Base-by-base conservation (phyloP, 2,329 filamentous ascomycete species). In the Cladosporium sp. region DNA sequence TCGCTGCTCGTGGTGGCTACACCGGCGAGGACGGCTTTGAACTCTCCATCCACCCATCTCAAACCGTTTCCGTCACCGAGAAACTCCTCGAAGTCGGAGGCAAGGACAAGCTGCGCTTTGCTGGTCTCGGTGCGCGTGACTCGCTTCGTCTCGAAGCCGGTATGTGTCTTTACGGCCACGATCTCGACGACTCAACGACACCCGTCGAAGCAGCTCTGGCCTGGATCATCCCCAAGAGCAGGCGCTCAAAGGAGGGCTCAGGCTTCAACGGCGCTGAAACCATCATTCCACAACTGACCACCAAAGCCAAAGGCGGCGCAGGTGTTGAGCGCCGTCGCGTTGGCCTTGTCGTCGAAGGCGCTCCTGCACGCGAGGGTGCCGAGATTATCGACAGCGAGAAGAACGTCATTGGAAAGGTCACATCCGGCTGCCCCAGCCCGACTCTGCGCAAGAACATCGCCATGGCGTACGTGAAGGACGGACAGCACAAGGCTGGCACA, bases 91-190 rank as follows among this genome's bases (percentile, higher is more conserved):
- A 84, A 48, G 81, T 85, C 34, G 82, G 83, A 0, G 79, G 82
- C 51, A 75, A 72, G 49, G 89, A 89, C 28, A 86, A 88, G 13
- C 82, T 97, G 18, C 89, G 90, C 74, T 86, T 97, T 54, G 93
- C 94, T 1, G 95, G 95, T 3, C 86, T 99, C 0, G 95, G 93
- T 11, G 92, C 95, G 2, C 88, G 95, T 69, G 95, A 99, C 79
- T 96, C 91, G 67, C 87, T 99, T 66, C 89, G 95, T 56, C 88
- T 99, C 32, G 95, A 99, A 81, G 95, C 95, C 0, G 95, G 95
- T 67, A 96, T 99, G 94, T 99, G 95, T 79, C 85, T 99, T n/a
- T 99, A 99, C 80, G 95, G 95, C n/a, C 92, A 98, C 80, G 95
- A 99, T 78, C 86, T 99, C 43, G 89, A 96, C 76, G 94, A 97